These are phyloP conservation scores for sweet orange (Citrus sinensis) DNA, from an alignment of 345 rosid species.

Conservation along the genomic window DVS_A1.0 CM039162.1:27169501-27170000, in stretches of 20 bases:
- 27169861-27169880: background rate
- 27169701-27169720: background rate
- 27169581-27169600: slow-evolving; percentile 23
- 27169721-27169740: background rate
- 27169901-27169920: background rate
- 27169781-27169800: background rate
- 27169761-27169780: background rate
- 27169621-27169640: slow-evolving; percentile 37
- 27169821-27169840: slow-evolving; percentile 43
- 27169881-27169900: background rate
- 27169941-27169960: background rate
- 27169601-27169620: slow-evolving; percentile 21
- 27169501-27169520: slow-evolving; percentile 55
- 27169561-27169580: slow-evolving; percentile 33
- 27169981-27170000: slow-evolving; percentile 13
- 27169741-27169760: no score
- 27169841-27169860: slow-evolving; percentile 54
- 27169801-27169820: slow-evolving; percentile 39
- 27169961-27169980: slow-evolving; percentile 9
- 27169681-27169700: background rate
- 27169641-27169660: slow-evolving; percentile 36
- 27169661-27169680: slow-evolving; percentile 38
- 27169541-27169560: slow-evolving; percentile 31
- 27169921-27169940: background rate
- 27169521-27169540: slow-evolving; percentile 32